These are phyloP conservation scores for Emydomyces testavorans DNA, from an alignment of 2,329 filamentous ascomycete genomes.

Conservation along the genomic window DNA sequence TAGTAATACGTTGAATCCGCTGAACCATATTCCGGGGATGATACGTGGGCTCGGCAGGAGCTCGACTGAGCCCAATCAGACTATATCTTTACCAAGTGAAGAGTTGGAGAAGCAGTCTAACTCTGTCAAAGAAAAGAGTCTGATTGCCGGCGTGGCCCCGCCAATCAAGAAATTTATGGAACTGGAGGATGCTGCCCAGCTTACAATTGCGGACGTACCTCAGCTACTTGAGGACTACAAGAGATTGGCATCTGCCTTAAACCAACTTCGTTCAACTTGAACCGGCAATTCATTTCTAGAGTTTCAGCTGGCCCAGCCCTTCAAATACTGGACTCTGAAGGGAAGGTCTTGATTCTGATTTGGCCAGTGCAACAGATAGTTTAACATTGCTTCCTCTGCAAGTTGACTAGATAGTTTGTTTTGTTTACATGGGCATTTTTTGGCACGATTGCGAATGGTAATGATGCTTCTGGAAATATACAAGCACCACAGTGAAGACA, in stretches of 20 bases:
- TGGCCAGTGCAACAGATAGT: too few species aligned
- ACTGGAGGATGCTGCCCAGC: conserved; percentile 55
- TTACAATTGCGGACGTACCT: conserved; percentile 61
- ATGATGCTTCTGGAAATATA: too few species aligned
- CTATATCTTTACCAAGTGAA: neutral
- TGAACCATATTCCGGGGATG: conserved; percentile 65
- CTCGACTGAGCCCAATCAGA: conserved; percentile 35
- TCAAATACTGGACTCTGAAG: too few species aligned
- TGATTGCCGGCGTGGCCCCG: conserved; percentile 35
- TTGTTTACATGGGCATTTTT: too few species aligned
- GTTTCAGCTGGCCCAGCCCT: too few species aligned
- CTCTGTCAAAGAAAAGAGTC: neutral
- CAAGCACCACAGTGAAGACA: too few species aligned
- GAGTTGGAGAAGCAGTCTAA: neutral
- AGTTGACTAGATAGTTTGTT: too few species aligned
- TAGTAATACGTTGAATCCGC: conserved; percentile 69
- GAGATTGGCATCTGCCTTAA: conserved; percentile 54
- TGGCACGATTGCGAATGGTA: too few species aligned
- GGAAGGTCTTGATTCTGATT: too few species aligned
- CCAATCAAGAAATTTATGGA: conserved; percentile 65
- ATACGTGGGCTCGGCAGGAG: conserved; percentile 60
- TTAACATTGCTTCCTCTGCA: too few species aligned
- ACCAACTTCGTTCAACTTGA: conserved; percentile 31
- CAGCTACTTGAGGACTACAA: conserved; percentile 64
- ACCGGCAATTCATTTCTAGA: too few species aligned